Conservation (phyloP, 1,284 basidiomycete genomes). For the Ceratobasidium sp. region DNA sequence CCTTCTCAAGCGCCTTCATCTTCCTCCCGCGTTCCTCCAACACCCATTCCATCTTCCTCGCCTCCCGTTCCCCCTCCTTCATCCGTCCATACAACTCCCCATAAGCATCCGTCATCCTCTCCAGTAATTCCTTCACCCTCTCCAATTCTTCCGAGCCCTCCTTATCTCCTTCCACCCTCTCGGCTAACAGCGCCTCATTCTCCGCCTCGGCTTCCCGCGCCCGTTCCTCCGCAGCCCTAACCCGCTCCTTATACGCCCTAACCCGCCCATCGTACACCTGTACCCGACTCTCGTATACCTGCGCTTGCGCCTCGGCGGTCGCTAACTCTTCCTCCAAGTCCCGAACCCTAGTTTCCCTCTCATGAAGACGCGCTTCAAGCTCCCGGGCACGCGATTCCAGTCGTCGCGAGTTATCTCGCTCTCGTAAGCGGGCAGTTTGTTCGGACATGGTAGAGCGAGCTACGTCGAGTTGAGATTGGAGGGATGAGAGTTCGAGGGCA, state of each 20-base stretch:
- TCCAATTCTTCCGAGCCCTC: conserved; percentile 67
- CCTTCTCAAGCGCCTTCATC: conserved; percentile 50
- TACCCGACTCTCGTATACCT: conserved; percentile 66
- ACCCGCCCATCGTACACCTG: conserved; percentile 41
- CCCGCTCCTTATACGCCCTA: conserved; percentile 39
- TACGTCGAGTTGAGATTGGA: conserved; percentile 69
- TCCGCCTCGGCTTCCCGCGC: conserved; percentile 68
- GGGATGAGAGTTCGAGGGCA: conserved; percentile 65
- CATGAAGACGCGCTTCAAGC: conserved; percentile 27
- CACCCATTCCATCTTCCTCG: conserved; percentile 70
- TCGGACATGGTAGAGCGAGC: conserved; percentile 66
- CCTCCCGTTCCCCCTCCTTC: conserved; percentile 67
- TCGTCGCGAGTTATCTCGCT: conserved; percentile 33
- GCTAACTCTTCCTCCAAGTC: conserved; percentile 75
- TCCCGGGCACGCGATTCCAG: conserved; percentile 26
- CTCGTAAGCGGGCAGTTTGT: conserved; percentile 66
- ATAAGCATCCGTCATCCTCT: conserved; percentile 54
- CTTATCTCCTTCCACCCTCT: conserved; percentile 66
- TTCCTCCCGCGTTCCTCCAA: conserved; percentile 66
- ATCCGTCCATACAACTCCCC: conserved; percentile 66
- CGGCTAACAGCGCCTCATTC: conserved; percentile 69
- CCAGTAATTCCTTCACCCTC: conserved; percentile 64
- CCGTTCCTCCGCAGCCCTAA: conserved; percentile 51
- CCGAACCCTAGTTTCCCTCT: conserved; percentile 17
- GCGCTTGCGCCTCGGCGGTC: conserved; percentile 66